A percentile compares a stretch with the other conserved stretches of the same genome.
phyloP scores from a whole-genome alignment of 2,329 filamentous ascomycete species.

The Phaeosphaeriaceae sp. region DNA sequence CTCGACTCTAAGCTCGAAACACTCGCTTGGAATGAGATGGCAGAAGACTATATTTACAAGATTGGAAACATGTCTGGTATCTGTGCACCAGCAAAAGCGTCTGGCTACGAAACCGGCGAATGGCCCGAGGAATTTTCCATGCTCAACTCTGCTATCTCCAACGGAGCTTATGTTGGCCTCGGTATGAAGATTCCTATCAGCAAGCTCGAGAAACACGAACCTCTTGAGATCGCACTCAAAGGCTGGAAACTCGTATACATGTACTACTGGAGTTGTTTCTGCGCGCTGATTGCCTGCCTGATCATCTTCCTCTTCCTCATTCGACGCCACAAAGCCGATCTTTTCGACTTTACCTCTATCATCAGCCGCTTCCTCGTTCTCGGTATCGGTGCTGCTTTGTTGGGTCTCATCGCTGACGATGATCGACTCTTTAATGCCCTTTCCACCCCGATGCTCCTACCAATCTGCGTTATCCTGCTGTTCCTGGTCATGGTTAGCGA shows the following conservation, averaged over 20 bases:
- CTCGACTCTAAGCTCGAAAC: slow-evolving; percentile 43
- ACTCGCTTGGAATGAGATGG: slow-evolving; percentile 13
- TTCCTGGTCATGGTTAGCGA: slow-evolving; percentile 41
- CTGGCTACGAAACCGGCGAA: slow-evolving; percentile 10
- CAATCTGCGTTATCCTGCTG: slow-evolving; percentile 44
- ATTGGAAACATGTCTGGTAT: slow-evolving; percentile 43
- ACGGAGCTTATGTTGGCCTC: slow-evolving; percentile 41
- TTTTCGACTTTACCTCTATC: slow-evolving; percentile 49
- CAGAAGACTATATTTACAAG: slow-evolving; percentile 18
- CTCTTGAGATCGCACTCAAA: slow-evolving; percentile 33
- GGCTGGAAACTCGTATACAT: slow-evolving; percentile 44
- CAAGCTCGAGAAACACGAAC: slow-evolving; percentile 32
- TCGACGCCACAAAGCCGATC: slow-evolving; percentile 47
- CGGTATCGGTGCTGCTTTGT: slow-evolving; percentile 32
- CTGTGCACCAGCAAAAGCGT: slow-evolving; percentile 31
- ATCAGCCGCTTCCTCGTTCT: slow-evolving; percentile 37
- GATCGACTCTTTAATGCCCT: slow-evolving; percentile 33
- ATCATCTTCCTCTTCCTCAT: slow-evolving; percentile 50
- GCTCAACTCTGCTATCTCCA: slow-evolving; percentile 30
- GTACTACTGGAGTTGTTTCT: slow-evolving; percentile 48
- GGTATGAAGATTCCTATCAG: slow-evolving; percentile 43
- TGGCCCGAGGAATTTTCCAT: slow-evolving; percentile 29
- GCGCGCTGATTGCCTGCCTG: slow-evolving; percentile 44
- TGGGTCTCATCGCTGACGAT: slow-evolving; percentile 38
- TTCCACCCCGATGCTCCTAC: slow-evolving; percentile 41